Evolutionary conservation across 2,329 filamentous ascomycete genomes (phyloP).

Genomic region (Aquanectria penicillioides): DNA sequence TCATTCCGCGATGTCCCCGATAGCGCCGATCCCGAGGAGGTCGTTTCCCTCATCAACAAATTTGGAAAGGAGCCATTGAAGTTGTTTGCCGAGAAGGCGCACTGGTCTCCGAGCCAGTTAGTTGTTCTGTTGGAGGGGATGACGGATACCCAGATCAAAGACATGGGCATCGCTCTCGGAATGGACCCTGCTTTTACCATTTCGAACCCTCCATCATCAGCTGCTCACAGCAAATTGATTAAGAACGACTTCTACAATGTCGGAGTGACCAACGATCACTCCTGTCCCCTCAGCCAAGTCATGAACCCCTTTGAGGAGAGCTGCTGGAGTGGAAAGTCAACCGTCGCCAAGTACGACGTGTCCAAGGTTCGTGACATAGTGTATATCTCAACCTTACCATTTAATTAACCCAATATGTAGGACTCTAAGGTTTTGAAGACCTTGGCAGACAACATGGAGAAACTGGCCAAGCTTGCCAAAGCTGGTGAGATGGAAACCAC

Average conservation of each 20-base stretch:
- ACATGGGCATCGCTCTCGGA: slow-evolving; percentile 51
- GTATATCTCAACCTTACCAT: not conserved
- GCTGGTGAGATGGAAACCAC: slow-evolving; percentile 65
- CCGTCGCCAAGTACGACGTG: slow-evolving; percentile 56
- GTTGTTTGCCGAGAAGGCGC: slow-evolving; percentile 57
- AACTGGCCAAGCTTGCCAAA: slow-evolving; percentile 57
- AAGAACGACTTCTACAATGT: slow-evolving; percentile 53
- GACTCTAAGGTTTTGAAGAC: slow-evolving; percentile 53
- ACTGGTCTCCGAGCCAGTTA: slow-evolving; percentile 60
- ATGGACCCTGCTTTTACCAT: slow-evolving; percentile 59
- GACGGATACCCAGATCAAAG: slow-evolving; percentile 56
- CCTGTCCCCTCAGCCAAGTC: slow-evolving; percentile 52
- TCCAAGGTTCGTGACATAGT: slow-evolving; percentile 49
- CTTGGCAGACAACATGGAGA: slow-evolving; percentile 56
- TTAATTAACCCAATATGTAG: slow-evolving; percentile 44
- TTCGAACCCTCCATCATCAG: slow-evolving; percentile 54
- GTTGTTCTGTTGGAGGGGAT: slow-evolving; percentile 69
- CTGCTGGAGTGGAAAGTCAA: slow-evolving; percentile 57
- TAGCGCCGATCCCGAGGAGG: slow-evolving; percentile 54
- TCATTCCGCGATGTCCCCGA: slow-evolving; percentile 58
- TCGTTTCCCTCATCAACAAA: slow-evolving; percentile 66
- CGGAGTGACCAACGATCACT: slow-evolving; percentile 48
- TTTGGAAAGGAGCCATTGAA: slow-evolving; percentile 64
- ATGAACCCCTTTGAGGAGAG: slow-evolving; percentile 54
- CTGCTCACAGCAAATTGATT: slow-evolving; percentile 55